phyloP scores from a whole-genome alignment of 805 yeast species.

The Ogataea degrootiae region DNA sequence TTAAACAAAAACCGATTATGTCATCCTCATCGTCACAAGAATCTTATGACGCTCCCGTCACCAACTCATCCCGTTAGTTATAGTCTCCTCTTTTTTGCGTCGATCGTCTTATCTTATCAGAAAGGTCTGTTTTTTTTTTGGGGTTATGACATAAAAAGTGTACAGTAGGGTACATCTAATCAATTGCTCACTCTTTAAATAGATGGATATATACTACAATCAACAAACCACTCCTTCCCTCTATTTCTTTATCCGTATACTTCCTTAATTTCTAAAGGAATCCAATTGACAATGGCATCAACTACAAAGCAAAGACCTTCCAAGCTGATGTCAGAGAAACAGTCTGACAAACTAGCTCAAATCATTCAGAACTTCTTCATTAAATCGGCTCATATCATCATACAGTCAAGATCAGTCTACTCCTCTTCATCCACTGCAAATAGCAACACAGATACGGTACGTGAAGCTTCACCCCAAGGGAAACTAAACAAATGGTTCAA shows the following conservation, averaged over 20 bases:
- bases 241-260: neutral
- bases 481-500: conserved; percentile 62
- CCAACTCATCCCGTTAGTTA: no score
- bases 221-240: neutral
- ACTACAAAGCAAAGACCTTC: conserved; percentile 12
- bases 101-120: no score
- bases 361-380: conserved; percentile 54
- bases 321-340: conserved; percentile 24
- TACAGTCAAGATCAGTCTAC: conserved; percentile 16
- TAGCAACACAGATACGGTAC: no score
- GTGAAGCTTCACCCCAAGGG: conserved; percentile 2
- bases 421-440: conserved; percentile 11
- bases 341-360: conserved; percentile 30
- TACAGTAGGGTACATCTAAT: no score
- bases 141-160: no score
- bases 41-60: no score
- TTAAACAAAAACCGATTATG: no score
- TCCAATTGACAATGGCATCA: conserved; percentile 1
- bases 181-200: no score
- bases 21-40: no score
- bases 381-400: conserved; percentile 54
- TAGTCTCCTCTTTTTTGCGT: no score
- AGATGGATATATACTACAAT: no score
- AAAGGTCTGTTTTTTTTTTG: no score
- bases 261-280: neutral